These are phyloP conservation scores for Alternaria viburni DNA, from an alignment of 2,329 filamentous ascomycete genomes.

Conservation along the genomic window DNA sequence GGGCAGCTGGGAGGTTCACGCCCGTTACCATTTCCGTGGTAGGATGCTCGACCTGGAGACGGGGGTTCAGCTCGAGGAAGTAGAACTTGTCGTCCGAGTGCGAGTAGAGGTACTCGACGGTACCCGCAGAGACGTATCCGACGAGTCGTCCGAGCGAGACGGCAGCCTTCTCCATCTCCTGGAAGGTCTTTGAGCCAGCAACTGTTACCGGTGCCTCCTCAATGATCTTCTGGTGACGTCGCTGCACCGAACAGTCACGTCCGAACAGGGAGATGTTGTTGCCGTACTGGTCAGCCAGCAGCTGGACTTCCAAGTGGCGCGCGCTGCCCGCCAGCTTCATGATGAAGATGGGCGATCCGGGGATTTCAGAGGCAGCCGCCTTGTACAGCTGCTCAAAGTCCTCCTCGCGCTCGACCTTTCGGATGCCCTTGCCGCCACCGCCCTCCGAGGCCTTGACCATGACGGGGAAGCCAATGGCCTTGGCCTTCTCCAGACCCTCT, in stretches of 20 bases:
- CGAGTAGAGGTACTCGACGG: conserved; percentile 98
- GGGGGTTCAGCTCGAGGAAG: conserved; percentile 97
- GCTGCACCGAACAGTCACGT: conserved; percentile 97
- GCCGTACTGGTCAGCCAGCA: conserved; percentile 97
- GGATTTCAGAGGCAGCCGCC: conserved; percentile 95
- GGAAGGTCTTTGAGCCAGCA: conserved; percentile 86
- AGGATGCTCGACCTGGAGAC: conserved; percentile 99
- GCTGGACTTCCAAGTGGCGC: conserved; percentile 94
- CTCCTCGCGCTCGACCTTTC: conserved; percentile 86
- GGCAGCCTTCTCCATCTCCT: conserved; percentile 94
- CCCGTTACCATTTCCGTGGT: conserved; percentile 99
- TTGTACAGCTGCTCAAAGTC: conserved; percentile 89
- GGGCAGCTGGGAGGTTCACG: conserved; percentile 94
- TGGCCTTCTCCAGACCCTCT: conserved; percentile 86
- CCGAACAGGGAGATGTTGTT: conserved; percentile 99
- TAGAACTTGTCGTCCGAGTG: conserved; percentile 99
- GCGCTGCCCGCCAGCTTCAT: conserved; percentile 99
- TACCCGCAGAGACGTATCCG: conserved; percentile 98
- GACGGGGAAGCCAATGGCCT: conserved; percentile 94
- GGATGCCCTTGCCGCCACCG: conserved; percentile 98
- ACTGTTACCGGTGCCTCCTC: conserved; percentile 98
- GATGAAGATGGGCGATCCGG: conserved; percentile 98
- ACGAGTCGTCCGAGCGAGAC: conserved; percentile 93
- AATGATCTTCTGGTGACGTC: conserved; percentile 99
- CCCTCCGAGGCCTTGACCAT: conserved; percentile 99